Conservation (phyloP, 2,329 filamentous ascomycete species). For the Fusarium torreyae region DNA sequence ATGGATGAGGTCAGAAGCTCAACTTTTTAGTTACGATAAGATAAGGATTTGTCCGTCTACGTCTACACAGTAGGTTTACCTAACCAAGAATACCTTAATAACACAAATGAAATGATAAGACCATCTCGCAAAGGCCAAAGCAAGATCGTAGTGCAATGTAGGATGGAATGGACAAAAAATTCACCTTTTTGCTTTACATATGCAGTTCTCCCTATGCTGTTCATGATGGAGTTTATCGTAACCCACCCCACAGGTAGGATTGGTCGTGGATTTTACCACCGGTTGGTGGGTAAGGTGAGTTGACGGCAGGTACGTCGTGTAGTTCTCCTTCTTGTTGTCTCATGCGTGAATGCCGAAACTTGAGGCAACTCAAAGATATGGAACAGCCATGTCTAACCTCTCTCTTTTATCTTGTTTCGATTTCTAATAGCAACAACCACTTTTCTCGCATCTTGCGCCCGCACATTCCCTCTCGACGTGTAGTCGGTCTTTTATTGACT, state of each 20-base stretch:
- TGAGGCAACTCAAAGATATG: conserved; percentile 2
- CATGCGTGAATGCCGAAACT: neutral
- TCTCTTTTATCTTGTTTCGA: conserved; percentile 2
- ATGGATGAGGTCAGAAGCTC: conserved; percentile 4
- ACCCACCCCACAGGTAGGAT: neutral
- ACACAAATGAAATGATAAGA: no score
- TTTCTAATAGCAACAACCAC: conserved; percentile 11
- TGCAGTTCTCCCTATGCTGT: neutral
- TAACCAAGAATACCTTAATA: neutral
- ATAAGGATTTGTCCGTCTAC: conserved; percentile 12
- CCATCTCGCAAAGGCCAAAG: no score
- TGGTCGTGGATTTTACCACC: conserved; percentile 5
- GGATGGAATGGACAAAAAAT: no score
- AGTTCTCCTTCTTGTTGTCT: neutral
- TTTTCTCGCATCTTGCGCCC: conserved; percentile 10
- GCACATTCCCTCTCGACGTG: conserved; percentile 11
- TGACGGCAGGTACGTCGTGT: neutral
- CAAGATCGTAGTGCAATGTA: no score
- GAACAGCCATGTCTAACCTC: conserved; percentile 6
- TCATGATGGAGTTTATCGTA: neutral
- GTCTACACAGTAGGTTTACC: neutral
- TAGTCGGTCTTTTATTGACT: conserved; percentile 2
- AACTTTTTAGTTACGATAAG: conserved; percentile 33
- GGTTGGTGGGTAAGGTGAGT: conserved; percentile 32
- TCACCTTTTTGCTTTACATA: no score